Base-by-base conservation (phyloP, 176 grass and related monocot species). In the Ensete glaucum region DNA sequence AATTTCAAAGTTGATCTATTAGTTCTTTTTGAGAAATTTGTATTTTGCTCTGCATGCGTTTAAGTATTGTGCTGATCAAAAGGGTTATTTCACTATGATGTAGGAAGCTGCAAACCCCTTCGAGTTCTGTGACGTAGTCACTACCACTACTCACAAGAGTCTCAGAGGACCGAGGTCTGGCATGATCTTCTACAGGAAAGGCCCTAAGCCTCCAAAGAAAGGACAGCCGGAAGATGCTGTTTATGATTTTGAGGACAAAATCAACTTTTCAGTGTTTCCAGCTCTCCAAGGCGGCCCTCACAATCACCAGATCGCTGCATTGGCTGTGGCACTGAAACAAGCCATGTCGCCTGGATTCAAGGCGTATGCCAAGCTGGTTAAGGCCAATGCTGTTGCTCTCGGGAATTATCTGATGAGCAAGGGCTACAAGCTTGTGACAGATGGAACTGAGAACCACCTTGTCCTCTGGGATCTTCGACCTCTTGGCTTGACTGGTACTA, bases 121-220 rank as follows among this genome's bases (percentile, higher is more conserved):
- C 11, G 96, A 99, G 13, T 95, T 78, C 34, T 99, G 86, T 79
- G 96, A 99, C 77, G 81, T 99, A 54, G 96, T 99, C 29, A 99
- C 95, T 4, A 99, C 95, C 12, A 99, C 95, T 52, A 99, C 95
- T 6, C 95, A 99, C 83, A 99, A 94, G 82, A 89, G 86, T 74
- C 95, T 99, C 26, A 71, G 95, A 66, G 95, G 91, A 11, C 95
- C 95, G 62, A 92, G 95, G 62, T 81, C 95, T 74, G 95, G 95
- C 29, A 99, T 99, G 95, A 99, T 99, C 64, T 99, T 99, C 80
- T 99, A 94, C 85, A 90, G 91, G 71, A 99, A 99, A 78, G 95
- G 95, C 15, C 95, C 91, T 53, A 99, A 91, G 73, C 95, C 95
- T 73, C 91, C 95, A 5, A 99, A 94, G 79, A 99, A 99, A 79